Evolutionary conservation across 495 filamentous ascomycete genomes (phyloP).

Genomic region (Lasiosphaeria miniovina): DNA sequence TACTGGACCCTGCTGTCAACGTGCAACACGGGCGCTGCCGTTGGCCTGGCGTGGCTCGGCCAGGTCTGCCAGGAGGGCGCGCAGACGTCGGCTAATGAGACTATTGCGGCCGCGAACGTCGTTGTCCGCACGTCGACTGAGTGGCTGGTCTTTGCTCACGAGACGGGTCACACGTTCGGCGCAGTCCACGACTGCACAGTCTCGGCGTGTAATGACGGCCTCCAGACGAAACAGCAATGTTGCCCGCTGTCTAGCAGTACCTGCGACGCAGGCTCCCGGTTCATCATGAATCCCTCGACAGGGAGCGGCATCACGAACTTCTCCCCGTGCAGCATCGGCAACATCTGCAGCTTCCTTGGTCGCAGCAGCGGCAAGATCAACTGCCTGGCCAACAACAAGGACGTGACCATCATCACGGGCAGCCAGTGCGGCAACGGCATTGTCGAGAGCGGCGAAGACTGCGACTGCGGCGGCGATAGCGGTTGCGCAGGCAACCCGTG

Average conservation of each 20-base stretch:
- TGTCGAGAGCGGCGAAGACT: constrained; percentile 90
- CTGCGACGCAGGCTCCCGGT: constrained; percentile 74
- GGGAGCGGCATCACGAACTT: constrained; percentile 67
- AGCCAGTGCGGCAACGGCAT: constrained; percentile 95
- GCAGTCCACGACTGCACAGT: constrained; percentile 89
- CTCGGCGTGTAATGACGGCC: constrained; percentile 59
- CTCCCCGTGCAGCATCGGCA: constrained; percentile 85
- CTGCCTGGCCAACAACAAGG: constrained; percentile 80
- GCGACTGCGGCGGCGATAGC: constrained; percentile 81
- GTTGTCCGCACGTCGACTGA: constrained; percentile 79
- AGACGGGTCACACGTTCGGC: constrained; percentile 92
- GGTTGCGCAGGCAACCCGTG: constrained; percentile 73
- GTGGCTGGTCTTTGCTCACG: constrained; percentile 97
- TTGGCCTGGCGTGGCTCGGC: constrained; percentile 91
- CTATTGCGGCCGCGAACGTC: constrained; percentile 82
- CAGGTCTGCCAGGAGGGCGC: constrained; percentile 72
- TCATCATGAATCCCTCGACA: constrained; percentile 96
- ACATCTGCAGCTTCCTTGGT: constrained; percentile 88
- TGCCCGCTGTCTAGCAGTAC: constrained; percentile 69
- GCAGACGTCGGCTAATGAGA: constrained; percentile 49
- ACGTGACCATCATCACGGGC: constrained; percentile 79
- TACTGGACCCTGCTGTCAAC: constrained; percentile 92
- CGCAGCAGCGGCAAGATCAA: constrained; percentile 71
- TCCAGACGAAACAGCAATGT: constrained; percentile 69
- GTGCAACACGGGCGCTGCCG: constrained; percentile 80